Evolutionary conservation across 139 green algal genomes (phyloP), one percentile per base, ranked within the genome.

Genomic region (Coelastrella sp.): DNA sequence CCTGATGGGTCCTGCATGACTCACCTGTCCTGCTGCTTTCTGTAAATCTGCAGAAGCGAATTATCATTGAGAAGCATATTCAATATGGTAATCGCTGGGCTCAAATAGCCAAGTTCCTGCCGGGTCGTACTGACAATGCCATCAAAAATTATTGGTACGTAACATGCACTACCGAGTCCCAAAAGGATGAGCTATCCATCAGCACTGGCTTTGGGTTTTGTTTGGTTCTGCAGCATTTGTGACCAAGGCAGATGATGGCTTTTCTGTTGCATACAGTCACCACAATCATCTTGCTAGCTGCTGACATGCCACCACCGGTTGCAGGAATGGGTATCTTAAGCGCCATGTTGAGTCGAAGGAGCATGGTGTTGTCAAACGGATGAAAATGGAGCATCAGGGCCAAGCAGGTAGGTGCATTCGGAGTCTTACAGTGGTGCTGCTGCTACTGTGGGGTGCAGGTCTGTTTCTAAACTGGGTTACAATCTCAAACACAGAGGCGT

Each of bases 121-220:
- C 67, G 2, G 89, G 86, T 0, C 43, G 89, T n/a, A 91, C 86
- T 13, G 87, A 91, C 57, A 88, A 96, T 53, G 89, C 93, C 13
- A 93, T 98, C 21, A 98, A 98, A 78, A 98, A 98, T 89, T 92
- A 96, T 85, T 96, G 94, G 93, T 95, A 96, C 79, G 90, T 91
- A n/a, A n/a, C n/a, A n/a, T n/a, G n/a, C n/a, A n/a, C n/a, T n/a
- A n/a, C n/a, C n/a, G 19, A 97, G 91, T 27, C 85, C 95, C 64
- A 85, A 89, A 23, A 83, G 86, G 23, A 93, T n/a, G n/a, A n/a
- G n/a, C n/a, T n/a, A n/a, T n/a, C n/a, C n/a, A n/a, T n/a, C n/a
- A n/a, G n/a, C n/a, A n/a, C n/a, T n/a, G n/a, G n/a, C n/a, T n/a
- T n/a, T n/a, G n/a, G n/a, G n/a, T n/a, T n/a, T n/a, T n/a, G n/a